A percentile compares a stretch with the other conserved stretches of the same genome.
Conservation (phyloP, 441 rosid species). For the Biscutella laevigata region DNA sequence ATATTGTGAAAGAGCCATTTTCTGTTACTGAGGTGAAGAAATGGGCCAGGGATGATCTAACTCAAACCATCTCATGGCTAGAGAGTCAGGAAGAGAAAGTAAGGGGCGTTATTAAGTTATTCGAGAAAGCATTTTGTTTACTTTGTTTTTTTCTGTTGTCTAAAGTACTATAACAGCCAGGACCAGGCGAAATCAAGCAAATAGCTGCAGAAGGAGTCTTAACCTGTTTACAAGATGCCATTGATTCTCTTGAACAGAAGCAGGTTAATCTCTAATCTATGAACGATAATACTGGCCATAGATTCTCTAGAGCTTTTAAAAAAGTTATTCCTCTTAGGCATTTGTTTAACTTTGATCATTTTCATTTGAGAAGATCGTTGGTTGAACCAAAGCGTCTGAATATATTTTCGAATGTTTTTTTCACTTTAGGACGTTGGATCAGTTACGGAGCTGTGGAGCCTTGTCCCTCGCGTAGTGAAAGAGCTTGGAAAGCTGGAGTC, state of each 20-base stretch:
- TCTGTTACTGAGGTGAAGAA: constrained; percentile 50
- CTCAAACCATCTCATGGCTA: constrained; percentile 68
- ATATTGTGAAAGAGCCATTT: constrained; percentile 31
- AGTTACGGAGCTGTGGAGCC: constrained; percentile 74
- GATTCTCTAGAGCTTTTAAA: background rate
- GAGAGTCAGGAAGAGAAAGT: constrained; percentile 84
- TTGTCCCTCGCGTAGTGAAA: constrained; percentile 63
- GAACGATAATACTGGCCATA: constrained; percentile 6
- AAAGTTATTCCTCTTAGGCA: constrained; percentile 4
- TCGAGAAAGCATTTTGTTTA: background rate
- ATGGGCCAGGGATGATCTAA: constrained; percentile 73
- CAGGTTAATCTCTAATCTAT: constrained; percentile 41
- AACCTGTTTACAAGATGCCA: constrained; percentile 83
- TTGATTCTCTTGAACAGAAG: constrained; percentile 70
- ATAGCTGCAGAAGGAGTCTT: constrained; percentile 85
- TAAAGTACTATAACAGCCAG: constrained; percentile 55
- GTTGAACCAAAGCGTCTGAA: constrained; percentile 6
- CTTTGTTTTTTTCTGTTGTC: constrained; percentile 2
- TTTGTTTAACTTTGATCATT: constrained; percentile 1
- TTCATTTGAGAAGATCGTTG: background rate
- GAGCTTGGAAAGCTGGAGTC: constrained; percentile 57
- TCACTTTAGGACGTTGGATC: constrained; percentile 44
- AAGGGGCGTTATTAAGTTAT: constrained; percentile 15
- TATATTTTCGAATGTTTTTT: constrained; percentile 1
- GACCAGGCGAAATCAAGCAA: constrained; percentile 61